Conservation (phyloP, 2,329 filamentous ascomycete species). For the Endothia cerciana region DNA sequence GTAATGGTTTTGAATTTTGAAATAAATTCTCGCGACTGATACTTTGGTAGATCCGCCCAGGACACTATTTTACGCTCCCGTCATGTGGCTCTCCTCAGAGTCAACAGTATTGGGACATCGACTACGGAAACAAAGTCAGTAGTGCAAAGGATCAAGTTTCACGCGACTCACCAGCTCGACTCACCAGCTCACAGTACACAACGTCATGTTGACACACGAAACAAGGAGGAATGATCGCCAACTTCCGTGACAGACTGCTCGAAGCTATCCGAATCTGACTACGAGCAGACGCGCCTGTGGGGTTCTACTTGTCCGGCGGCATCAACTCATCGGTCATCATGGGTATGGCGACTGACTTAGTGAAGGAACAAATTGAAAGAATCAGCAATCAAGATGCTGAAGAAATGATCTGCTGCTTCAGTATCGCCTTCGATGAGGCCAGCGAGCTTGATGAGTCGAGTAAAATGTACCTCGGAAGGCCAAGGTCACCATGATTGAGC, state of each 20-base stretch:
- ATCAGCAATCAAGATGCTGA: slow-evolving; percentile 47
- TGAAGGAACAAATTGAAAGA: slow-evolving; percentile 48
- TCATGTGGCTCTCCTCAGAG: slow-evolving; percentile 42
- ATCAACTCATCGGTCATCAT: slow-evolving; percentile 61
- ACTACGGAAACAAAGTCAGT: slow-evolving; percentile 55
- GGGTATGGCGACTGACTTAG: slow-evolving; percentile 57
- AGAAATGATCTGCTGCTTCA: slow-evolving; percentile 46
- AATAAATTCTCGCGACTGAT: too few relatives aligned
- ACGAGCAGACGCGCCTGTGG: slow-evolving; percentile 60
- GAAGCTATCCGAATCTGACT: slow-evolving; percentile 58
- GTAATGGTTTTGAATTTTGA: background rate
- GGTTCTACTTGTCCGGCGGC: slow-evolving; percentile 60
- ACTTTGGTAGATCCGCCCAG: slow-evolving; percentile 41
- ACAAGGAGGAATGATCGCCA: slow-evolving; percentile 54
- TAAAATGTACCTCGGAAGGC: slow-evolving; percentile 18
- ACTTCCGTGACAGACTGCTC: slow-evolving; percentile 52
- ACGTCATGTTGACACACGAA: slow-evolving; percentile 44
- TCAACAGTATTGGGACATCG: slow-evolving; percentile 56
- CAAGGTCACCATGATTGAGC: too few relatives aligned
- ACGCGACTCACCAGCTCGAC: background rate
- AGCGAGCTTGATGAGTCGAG: slow-evolving; percentile 53
- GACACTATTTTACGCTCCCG: slow-evolving; percentile 46
- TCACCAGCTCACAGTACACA: background rate
- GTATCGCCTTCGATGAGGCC: slow-evolving; percentile 54
- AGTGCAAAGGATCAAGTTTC: background rate